Evolutionary conservation across 2,329 filamentous ascomycete species (phyloP).

Genomic region (Magnaporthiopsis incrustans): DNA sequence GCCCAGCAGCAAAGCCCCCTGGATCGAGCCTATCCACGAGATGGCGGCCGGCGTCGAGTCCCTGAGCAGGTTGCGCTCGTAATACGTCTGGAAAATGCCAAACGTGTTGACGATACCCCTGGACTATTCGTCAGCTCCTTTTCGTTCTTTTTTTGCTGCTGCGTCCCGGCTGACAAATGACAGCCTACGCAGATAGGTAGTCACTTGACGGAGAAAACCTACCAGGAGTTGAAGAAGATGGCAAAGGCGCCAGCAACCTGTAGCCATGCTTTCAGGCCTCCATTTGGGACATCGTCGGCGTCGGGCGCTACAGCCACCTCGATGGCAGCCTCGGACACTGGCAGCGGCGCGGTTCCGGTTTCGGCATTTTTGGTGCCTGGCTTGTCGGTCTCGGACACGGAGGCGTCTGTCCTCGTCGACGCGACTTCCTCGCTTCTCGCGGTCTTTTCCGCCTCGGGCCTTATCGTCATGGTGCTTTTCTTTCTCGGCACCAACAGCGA

Average conservation of each 20-base stretch:
- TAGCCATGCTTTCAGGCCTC: constrained; percentile 45
- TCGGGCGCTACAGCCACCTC: not conserved
- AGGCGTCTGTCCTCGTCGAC: not conserved
- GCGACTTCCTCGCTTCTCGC: not conserved
- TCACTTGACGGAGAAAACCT: not conserved
- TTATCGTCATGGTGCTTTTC: not conserved
- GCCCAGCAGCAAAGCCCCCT: constrained; percentile 36
- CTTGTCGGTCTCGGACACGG: not conserved
- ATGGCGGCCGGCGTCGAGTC: constrained; percentile 23
- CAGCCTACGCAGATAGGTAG: no score
- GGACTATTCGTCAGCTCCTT: not conserved
- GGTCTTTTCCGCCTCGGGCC: not conserved
- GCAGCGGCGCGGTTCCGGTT: no score
- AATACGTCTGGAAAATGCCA: constrained; percentile 49
- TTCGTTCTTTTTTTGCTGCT: not conserved
- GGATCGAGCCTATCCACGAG: constrained; percentile 38
- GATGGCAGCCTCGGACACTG: not conserved
- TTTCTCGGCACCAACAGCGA: not conserved
- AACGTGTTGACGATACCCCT: constrained; percentile 33
- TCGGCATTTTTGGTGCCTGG: not conserved
- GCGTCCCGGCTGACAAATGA: not conserved
- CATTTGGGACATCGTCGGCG: constrained; percentile 24
- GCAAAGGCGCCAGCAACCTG: constrained; percentile 44
- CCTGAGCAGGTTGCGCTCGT: constrained; percentile 27
- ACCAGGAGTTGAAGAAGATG: constrained; percentile 48